Percentiles rank a stretch among this genome's conserved stretches.
phyloP scores from a whole-genome alignment of 768 basidiomycete genomes.

The Termitomyces sp. region DNA sequence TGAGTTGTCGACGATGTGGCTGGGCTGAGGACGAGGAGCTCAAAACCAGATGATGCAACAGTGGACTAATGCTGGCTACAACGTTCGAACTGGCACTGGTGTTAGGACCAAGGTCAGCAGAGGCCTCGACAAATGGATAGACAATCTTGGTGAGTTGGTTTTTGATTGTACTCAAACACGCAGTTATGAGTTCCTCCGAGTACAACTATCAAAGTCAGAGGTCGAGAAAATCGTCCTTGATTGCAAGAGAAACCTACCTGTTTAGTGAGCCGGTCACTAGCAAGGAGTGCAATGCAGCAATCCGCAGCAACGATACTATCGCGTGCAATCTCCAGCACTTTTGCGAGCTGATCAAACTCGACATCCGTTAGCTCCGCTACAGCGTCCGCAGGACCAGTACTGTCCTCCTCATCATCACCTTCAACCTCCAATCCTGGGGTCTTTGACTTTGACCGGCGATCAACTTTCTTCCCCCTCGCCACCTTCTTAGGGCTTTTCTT shows the following conservation, averaged over 20 bases:
- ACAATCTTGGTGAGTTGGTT: conserved; percentile 74
- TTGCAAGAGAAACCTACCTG: conserved; percentile 43
- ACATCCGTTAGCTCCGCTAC: conserved; percentile 31
- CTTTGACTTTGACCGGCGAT: conserved; percentile 36
- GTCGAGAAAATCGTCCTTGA: not conserved
- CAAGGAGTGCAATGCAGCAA: conserved; percentile 72
- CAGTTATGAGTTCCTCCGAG: conserved; percentile 87
- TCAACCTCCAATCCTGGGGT: conserved; percentile 29
- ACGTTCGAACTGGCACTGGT: conserved; percentile 18
- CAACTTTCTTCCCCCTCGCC: conserved; percentile 30
- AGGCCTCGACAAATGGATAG: conserved; percentile 82
- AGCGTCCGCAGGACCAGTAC: conserved; percentile 14
- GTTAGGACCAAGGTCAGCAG: conserved; percentile 26
- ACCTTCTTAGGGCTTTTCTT: conserved; percentile 41
- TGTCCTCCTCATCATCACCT: conserved; percentile 22
- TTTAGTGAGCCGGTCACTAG: conserved; percentile 76
- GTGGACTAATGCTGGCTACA: conserved; percentile 33
- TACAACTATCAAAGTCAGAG: conserved; percentile 52
- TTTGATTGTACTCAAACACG: conserved; percentile 72
- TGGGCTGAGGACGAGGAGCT: conserved; percentile 28
- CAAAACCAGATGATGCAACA: conserved; percentile 48
- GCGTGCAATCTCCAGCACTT: conserved; percentile 51
- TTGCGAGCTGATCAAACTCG: conserved; percentile 45
- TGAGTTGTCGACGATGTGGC: conserved; percentile 40
- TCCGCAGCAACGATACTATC: conserved; percentile 82